Evolutionary conservation across 2,329 filamentous ascomycete genomes (phyloP).

Genomic region (Xylaria sp.): DNA sequence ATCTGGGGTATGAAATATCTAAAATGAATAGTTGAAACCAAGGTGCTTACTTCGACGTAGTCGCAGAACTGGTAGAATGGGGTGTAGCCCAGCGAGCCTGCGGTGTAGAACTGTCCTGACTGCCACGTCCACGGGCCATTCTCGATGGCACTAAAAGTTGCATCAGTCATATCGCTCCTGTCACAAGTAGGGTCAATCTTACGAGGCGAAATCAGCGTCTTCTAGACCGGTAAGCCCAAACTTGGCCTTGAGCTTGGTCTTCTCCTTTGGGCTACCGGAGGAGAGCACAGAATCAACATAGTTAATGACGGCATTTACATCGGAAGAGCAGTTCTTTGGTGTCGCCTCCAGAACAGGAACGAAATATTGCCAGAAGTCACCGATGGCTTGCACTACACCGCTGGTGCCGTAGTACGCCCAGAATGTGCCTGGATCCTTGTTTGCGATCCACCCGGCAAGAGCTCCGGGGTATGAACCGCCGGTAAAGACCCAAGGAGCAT

Average conservation of each 20-base stretch:
- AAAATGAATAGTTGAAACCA: neutral
- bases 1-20: neutral
- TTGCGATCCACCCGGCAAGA: slow-evolving; percentile 63
- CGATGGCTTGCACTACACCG: slow-evolving; percentile 64
- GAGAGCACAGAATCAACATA: slow-evolving; percentile 61
- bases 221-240: slow-evolving; percentile 61
- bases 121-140: slow-evolving; percentile 71
- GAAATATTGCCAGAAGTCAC: slow-evolving; percentile 68
- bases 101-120: slow-evolving; percentile 59
- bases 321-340: slow-evolving; percentile 66
- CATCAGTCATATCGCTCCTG: slow-evolving; percentile 4
- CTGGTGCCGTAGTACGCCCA: slow-evolving; percentile 69
- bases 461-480: slow-evolving; percentile 68
- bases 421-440: slow-evolving; percentile 64
- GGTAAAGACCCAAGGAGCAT: slow-evolving; percentile 65
- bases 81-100: slow-evolving; percentile 55
- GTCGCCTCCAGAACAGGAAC: slow-evolving; percentile 64
- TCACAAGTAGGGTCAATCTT: slow-evolving; percentile 11
- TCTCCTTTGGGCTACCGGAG: slow-evolving; percentile 53
- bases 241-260: slow-evolving; percentile 59
- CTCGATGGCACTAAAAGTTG: slow-evolving; percentile 54
- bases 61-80: slow-evolving; percentile 64
- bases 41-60: slow-evolving; percentile 53
- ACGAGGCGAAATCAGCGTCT: slow-evolving; percentile 59
- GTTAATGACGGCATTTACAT: slow-evolving; percentile 62